phyloP scores from a whole-genome alignment of 1,284 basidiomycete genomes.

The Heterobasidion parviporum region DNA sequence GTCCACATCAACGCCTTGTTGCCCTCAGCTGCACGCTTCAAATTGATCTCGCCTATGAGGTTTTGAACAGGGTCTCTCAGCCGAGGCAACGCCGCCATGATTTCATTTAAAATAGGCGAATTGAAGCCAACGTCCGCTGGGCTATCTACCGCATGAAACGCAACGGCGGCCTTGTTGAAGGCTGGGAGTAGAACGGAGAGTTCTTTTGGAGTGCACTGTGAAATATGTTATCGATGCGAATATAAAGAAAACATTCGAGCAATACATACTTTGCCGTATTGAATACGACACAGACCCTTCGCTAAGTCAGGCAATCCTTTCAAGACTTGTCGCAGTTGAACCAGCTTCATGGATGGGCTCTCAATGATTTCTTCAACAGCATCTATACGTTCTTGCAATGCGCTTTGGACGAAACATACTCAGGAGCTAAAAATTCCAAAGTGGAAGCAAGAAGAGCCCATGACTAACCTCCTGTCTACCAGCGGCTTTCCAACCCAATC shows the following conservation, averaged over 20 bases:
- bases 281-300: slow-evolving; percentile 81
- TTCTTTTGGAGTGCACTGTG: slow-evolving; percentile 79
- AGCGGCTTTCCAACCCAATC: slow-evolving; percentile 87
- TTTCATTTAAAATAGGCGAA: slow-evolving; percentile 63
- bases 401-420: slow-evolving; percentile 36
- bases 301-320: slow-evolving; percentile 83
- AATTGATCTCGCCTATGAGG: slow-evolving; percentile 53
- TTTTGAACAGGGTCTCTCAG: slow-evolving; percentile 48
- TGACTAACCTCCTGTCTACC: slow-evolving; percentile 58
- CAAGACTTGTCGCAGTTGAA: slow-evolving; percentile 63
- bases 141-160: slow-evolving; percentile 47
- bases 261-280: slow-evolving; percentile 74
- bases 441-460: neutral
- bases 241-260: neutral
- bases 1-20: slow-evolving; percentile 71
- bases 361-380: slow-evolving; percentile 78
- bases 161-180: slow-evolving; percentile 64
- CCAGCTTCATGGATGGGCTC: slow-evolving; percentile 48
- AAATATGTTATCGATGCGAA: neutral
- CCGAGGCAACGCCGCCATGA: slow-evolving; percentile 62
- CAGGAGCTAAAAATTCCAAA: neutral
- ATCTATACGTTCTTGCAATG: slow-evolving; percentile 69
- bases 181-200: slow-evolving; percentile 71
- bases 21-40: slow-evolving; percentile 63
- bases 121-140: slow-evolving; percentile 47